A percentile compares a stretch with the other conserved stretches of the same genome.
phyloP scores from a whole-genome alignment of 2,329 filamentous ascomycete genomes.

The Paracorniculantispora psalliotae region DNA sequence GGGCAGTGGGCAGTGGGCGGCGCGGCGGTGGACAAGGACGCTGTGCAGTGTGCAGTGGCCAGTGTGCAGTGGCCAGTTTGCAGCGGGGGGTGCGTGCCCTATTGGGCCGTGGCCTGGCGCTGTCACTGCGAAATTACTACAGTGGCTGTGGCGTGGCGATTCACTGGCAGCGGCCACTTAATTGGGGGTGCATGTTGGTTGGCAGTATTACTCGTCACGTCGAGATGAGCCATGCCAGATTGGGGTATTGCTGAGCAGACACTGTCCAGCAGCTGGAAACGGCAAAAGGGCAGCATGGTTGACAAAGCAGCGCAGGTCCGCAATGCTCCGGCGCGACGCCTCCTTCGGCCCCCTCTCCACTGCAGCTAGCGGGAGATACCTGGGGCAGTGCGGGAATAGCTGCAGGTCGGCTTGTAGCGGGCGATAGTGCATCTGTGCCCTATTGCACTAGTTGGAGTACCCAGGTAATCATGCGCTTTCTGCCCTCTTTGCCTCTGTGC shows the following conservation, averaged over 20 bases:
- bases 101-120: neutral
- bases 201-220: neutral
- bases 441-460: neutral
- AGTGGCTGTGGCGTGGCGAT: conserved; percentile 3
- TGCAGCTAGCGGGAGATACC: conserved; percentile 6
- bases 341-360: too few relatives aligned
- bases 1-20: neutral
- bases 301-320: neutral
- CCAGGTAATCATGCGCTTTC: conserved; percentile 10
- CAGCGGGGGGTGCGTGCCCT: neutral
- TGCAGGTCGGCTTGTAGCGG: neutral
- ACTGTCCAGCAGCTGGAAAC: neutral
- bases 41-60: neutral
- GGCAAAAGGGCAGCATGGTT: neutral
- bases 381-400: neutral
- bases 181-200: neutral
- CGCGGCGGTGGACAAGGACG: too few relatives aligned
- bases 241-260: neutral
- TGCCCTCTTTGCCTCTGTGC: conserved; percentile 11
- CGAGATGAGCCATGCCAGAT: conserved; percentile 2
- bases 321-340: conserved; percentile 9
- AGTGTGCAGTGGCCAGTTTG: neutral
- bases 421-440: conserved; percentile 3
- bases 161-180: neutral
- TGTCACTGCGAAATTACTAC: neutral